Evolutionary conservation across 495 filamentous ascomycete species (phyloP).

Genomic region (Pseudevernia furfuracea): DNA sequence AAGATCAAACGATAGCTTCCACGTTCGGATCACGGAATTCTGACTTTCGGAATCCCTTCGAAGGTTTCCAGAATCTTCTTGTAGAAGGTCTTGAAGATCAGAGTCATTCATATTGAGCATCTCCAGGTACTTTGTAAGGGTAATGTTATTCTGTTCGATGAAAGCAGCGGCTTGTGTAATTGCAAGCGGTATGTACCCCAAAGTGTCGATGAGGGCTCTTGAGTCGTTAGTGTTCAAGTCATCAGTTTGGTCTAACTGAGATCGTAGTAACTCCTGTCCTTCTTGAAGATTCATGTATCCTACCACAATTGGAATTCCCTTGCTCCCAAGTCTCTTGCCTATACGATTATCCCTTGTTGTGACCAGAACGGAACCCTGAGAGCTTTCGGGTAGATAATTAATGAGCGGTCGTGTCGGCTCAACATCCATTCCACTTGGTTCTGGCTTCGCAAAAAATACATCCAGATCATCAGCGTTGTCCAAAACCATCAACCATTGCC

Average conservation of each 20-base stretch:
- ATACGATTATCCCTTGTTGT: constrained; percentile 26
- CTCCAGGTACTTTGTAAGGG: constrained; percentile 30
- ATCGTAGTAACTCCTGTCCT: constrained; percentile 2
- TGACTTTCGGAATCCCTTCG: constrained; percentile 29
- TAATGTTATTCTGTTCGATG: constrained; percentile 29
- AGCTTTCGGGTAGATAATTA: constrained; percentile 23
- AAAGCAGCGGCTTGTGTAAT: constrained; percentile 33
- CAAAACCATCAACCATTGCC: constrained; percentile 44
- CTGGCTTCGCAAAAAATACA: constrained; percentile 20
- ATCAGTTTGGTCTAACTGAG: neutral
- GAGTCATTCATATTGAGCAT: constrained; percentile 26
- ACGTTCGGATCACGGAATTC: constrained; percentile 33
- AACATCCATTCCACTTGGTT: too few relatives aligned
- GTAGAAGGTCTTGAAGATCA: constrained; percentile 22
- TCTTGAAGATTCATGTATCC: constrained; percentile 13
- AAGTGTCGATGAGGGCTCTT: constrained; percentile 17
- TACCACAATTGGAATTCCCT: constrained; percentile 14
- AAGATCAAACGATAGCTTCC: constrained; percentile 37
- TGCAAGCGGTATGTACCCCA: constrained; percentile 30
- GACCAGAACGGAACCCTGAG: constrained; percentile 23
- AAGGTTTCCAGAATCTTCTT: constrained; percentile 23
- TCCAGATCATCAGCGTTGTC: constrained; percentile 46
- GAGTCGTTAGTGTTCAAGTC: neutral
- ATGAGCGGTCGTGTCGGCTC: constrained; percentile 4
- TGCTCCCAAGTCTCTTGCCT: constrained; percentile 13